Percentiles rank a stretch among this genome's conserved stretches.
Conservation (phyloP, 768 basidiomycete genomes). For the Bullera alba region DNA sequence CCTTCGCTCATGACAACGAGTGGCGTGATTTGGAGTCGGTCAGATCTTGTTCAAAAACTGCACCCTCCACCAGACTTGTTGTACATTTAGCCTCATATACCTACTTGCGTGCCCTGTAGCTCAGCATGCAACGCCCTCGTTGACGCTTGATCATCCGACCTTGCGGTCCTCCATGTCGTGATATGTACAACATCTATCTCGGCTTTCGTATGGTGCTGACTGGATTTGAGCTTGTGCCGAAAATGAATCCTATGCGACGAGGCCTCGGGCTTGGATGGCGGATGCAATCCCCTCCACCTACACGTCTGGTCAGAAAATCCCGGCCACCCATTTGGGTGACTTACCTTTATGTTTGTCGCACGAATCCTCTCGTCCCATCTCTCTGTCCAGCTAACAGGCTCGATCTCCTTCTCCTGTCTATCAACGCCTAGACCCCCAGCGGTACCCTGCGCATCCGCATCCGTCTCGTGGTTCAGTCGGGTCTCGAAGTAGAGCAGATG, state of each 20-base stretch:
- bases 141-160: no score
- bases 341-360: slow-evolving; percentile 75
- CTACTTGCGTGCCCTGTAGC: no score
- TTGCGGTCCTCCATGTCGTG: no score
- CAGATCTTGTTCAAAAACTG: no score
- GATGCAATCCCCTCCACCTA: slow-evolving; percentile 7
- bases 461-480: slow-evolving; percentile 56
- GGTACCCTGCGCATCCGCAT: slow-evolving; percentile 87
- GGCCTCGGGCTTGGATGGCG: slow-evolving; percentile 7
- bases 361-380: slow-evolving; percentile 94
- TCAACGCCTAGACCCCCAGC: slow-evolving; percentile 86
- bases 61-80: no score
- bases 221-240: background rate
- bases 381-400: slow-evolving; percentile 75
- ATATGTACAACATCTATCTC: no score
- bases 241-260: background rate
- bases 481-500: slow-evolving; percentile 89
- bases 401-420: slow-evolving; percentile 74
- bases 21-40: no score
- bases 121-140: no score
- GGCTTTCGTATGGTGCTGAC: no score
- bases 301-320: background rate
- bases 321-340: slow-evolving; percentile 21
- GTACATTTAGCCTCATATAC: no score
- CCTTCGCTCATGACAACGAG: no score